Percentiles rank a stretch among this genome's conserved stretches.
Conservation (phyloP, 352 stramenopile species). For the Peronospora belbahrii region DNA sequence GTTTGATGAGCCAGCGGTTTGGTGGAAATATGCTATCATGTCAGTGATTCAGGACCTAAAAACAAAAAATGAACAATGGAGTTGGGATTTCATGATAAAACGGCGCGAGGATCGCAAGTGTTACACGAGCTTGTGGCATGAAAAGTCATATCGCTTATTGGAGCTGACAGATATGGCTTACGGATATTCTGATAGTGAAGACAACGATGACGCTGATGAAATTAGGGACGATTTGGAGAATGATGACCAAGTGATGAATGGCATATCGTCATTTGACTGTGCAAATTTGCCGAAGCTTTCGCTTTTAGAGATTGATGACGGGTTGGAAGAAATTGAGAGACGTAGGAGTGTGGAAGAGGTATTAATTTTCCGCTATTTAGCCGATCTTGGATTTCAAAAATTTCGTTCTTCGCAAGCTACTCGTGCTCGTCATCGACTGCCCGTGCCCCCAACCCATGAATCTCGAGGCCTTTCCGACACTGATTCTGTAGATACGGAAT, state of each 20-base stretch:
- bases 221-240: constrained; percentile 16
- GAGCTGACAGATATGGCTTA: constrained; percentile 31
- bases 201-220: constrained; percentile 33
- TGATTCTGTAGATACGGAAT: constrained; percentile 74
- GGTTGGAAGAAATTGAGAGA: constrained; percentile 67
- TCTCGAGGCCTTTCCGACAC: constrained; percentile 52
- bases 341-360: constrained; percentile 73
- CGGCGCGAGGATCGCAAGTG: constrained; percentile 67
- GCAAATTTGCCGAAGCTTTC: constrained; percentile 10
- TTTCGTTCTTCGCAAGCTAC: constrained; percentile 15
- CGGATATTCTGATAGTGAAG: constrained; percentile 47
- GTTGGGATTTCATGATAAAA: constrained; percentile 79
- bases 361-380: constrained; percentile 79
- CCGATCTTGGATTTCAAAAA: constrained; percentile 44
- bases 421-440: constrained; percentile 17
- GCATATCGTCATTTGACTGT: constrained; percentile 1
- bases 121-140: constrained; percentile 66
- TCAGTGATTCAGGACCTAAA: constrained; percentile 52
- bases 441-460: constrained; percentile 39
- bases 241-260: constrained; percentile 5
- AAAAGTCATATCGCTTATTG: constrained; percentile 24
- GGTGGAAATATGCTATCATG: constrained; percentile 78
- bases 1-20: constrained; percentile 49
- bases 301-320: constrained; percentile 24
- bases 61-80: constrained; percentile 61